phyloP scores from a whole-genome alignment of 257 asterid genomes.

The Solanum gandarillasii region DNA sequence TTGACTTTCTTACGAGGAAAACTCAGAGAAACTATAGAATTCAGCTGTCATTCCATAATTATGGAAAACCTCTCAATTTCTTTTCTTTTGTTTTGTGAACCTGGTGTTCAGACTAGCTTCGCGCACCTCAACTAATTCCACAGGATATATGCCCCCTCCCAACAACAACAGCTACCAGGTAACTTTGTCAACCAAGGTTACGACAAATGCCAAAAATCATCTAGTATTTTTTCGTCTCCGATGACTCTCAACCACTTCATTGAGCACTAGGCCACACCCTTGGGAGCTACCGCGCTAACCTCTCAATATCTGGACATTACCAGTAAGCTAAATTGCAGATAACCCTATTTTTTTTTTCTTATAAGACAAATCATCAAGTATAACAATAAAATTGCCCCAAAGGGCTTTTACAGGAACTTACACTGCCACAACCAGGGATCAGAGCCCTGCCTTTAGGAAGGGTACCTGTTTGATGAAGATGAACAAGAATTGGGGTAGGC shows the following conservation, averaged over 20 bases:
- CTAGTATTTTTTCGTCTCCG: not conserved
- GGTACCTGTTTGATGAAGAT: conserved; percentile 45
- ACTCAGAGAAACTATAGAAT: not conserved
- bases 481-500: conserved; percentile 69
- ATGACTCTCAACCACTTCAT: not conserved
- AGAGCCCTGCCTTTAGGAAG: conserved; percentile 76
- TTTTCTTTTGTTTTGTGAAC: not conserved
- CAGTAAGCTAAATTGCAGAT: no score
- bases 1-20: not conserved
- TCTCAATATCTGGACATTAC: no score
- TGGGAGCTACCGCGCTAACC: not conserved
- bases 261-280: not conserved
- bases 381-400: not conserved
- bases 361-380: not conserved
- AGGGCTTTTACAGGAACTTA: conserved; percentile 12
- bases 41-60: not conserved
- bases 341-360: not conserved
- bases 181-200: not conserved
- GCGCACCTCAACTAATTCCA: not conserved
- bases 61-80: not conserved
- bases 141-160: not conserved
- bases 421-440: conserved; percentile 89
- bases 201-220: not conserved
- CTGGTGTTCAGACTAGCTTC: not conserved
- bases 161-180: not conserved